phyloP scores from a whole-genome alignment of 2,329 filamentous ascomycete species.

The Dothideomycetes sp. region DNA sequence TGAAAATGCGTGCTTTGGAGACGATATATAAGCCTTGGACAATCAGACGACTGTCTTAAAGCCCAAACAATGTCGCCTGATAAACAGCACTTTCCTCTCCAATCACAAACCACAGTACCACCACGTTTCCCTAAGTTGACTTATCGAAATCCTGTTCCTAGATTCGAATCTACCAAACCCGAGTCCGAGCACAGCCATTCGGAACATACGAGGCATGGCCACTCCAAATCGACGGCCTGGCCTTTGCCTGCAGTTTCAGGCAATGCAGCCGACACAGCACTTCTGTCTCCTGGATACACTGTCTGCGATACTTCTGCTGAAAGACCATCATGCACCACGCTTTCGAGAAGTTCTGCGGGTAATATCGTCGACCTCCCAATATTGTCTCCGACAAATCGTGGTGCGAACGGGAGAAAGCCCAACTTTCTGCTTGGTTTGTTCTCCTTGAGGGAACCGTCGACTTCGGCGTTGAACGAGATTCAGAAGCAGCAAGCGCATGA shows the following conservation, averaged over 20 bases:
- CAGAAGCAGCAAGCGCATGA: slow-evolving; percentile 32
- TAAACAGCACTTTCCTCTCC: neutral
- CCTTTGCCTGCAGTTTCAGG: too few relatives aligned
- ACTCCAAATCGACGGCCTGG: too few relatives aligned
- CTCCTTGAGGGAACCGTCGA: slow-evolving; percentile 38
- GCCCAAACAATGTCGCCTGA: neutral
- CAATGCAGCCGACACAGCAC: neutral
- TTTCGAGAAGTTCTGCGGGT: neutral
- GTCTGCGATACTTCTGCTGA: neutral
- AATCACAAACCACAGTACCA: neutral
- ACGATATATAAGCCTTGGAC: too few relatives aligned
- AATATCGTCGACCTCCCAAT: too few relatives aligned
- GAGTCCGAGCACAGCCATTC: neutral
- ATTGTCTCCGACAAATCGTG: neutral
- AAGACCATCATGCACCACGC: neutral
- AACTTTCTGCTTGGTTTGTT: slow-evolving; percentile 29
- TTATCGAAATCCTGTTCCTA: neutral
- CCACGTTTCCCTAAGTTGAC: too few relatives aligned
- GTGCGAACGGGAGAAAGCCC: neutral
- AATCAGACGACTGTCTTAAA: too few relatives aligned
- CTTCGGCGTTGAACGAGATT: slow-evolving; percentile 33
- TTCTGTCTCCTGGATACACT: neutral
- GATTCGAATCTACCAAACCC: neutral
- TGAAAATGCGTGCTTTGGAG: too few relatives aligned
- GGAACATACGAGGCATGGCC: neutral